Evolutionary conservation across 2,329 filamentous ascomycete genomes (phyloP), one percentile per base, ranked within the genome.

Genomic region (Chaetomium strumarium): DNA sequence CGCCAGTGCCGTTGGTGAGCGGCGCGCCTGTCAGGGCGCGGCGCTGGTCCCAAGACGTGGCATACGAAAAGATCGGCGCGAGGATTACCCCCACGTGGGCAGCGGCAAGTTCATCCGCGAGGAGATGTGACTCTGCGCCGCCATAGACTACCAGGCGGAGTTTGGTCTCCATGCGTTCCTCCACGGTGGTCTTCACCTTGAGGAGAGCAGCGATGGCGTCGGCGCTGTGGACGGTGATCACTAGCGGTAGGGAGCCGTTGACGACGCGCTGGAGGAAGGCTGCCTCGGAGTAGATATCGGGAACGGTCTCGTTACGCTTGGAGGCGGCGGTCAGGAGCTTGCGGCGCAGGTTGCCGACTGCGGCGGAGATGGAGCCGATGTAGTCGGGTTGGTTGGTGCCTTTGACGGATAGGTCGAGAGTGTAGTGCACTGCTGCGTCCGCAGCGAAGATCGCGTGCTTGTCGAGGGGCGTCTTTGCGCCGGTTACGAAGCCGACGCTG

Each of bases 11-110:
- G 59, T 85, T 84, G 0, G 82, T 84, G 0, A 86, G 71, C 1
- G 84, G 84, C 5, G 83, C 83, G 1, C 84, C 84, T 0, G 80
- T 77, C 11, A 86, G 70, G 0, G 80, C 76, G 2, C 83, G 77
- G 0, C 81, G 77, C 65, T 83, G 71, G 56, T 85, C 81, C 84
- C 83, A 87, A 0, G 63, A 66, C 3, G 63, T 65, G 2, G 75
- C 73, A 60, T 78, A 81, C 0, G 79, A 75, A 57, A 80, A 76
- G 12, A 84, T 65, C 1, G 83, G 82, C 0, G 77, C 72, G 1
- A 87, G 74, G 24, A 86, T 75, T 17, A 87, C 79, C 53, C 78
- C 74, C 0, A 84, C 78, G 1, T 71, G 58, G 0, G 81, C 80
- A 0, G 70, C 70, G 0, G 80, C 80, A 11, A 87, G 73, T 51